Conservation (phyloP, 495 filamentous ascomycete species). For the Talaromyces ruber region DNA sequence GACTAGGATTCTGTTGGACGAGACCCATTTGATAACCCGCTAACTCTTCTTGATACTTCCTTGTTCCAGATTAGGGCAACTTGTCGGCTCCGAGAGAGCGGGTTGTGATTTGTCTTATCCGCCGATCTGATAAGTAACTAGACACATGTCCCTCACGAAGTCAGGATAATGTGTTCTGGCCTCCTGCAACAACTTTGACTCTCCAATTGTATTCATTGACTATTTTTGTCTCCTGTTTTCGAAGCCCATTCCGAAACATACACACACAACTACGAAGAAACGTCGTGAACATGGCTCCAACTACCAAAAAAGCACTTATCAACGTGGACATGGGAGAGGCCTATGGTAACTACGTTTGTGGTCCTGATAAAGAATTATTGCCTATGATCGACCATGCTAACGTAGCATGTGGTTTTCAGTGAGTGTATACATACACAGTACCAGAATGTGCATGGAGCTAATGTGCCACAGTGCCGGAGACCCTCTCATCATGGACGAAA, state of each 20-base stretch:
- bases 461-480: conserved; percentile 23
- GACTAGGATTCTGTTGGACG: too few species aligned
- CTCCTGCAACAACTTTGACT: conserved; percentile 3
- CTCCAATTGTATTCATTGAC: background rate
- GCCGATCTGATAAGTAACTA: too few species aligned
- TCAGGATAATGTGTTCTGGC: too few species aligned
- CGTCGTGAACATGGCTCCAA: conserved; percentile 21
- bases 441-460: background rate
- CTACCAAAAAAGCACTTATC: conserved; percentile 40
- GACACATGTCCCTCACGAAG: too few species aligned
- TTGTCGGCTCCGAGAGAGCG: too few species aligned
- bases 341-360: conserved; percentile 37
- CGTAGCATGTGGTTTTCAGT: conserved; percentile 54
- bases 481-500: conserved; percentile 51
- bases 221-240: background rate
- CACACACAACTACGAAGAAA: background rate
- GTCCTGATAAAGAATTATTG: conserved; percentile 50
- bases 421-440: conserved; percentile 13
- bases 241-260: background rate
- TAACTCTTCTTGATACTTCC: too few species aligned
- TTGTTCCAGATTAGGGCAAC: too few species aligned
- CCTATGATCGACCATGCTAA: conserved; percentile 54
- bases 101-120: too few species aligned
- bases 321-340: conserved; percentile 47
- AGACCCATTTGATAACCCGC: too few species aligned